Evolutionary conservation across 2,329 filamentous ascomycete genomes (phyloP).

Genomic region (Claviceps sp.): DNA sequence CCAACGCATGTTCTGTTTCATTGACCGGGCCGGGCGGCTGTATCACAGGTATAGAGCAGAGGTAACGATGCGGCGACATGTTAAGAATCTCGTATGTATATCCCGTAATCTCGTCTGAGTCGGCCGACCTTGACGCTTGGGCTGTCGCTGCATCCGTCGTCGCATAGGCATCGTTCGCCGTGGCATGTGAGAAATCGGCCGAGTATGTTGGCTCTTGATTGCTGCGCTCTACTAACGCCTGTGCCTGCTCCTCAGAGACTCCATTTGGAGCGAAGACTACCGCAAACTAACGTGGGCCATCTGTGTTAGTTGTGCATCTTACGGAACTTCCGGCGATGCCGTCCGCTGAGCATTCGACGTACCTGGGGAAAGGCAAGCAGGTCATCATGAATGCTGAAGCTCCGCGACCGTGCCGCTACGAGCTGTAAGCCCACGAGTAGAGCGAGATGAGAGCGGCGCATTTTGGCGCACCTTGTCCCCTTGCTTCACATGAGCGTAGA

Average conservation of each 20-base stretch:
- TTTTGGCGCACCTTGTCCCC: constrained; percentile 19
- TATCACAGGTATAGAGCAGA: constrained; percentile 73
- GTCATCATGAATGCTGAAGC: constrained; percentile 82
- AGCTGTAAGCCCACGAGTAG: constrained; percentile 32
- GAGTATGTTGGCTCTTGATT: constrained; percentile 24
- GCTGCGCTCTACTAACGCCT: constrained; percentile 38
- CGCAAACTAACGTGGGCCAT: constrained; percentile 48
- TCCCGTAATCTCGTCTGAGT: constrained; percentile 17
- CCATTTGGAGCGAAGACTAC: constrained; percentile 61
- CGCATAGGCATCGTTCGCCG: constrained; percentile 17
- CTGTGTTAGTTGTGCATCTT: not conserved
- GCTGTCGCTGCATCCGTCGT: not conserved
- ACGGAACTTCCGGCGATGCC: no score
- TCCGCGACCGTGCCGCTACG: constrained; percentile 33
- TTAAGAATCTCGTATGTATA: constrained; percentile 58
- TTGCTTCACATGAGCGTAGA: constrained; percentile 16
- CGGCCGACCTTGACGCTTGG: constrained; percentile 11
- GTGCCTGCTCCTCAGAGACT: constrained; percentile 57
- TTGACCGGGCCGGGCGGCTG: constrained; percentile 42
- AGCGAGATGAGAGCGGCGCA: constrained; percentile 36
- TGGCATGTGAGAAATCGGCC: constrained; percentile 26
- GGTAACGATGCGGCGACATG: constrained; percentile 54
- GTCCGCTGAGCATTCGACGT: constrained; percentile 14
- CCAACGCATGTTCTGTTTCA: constrained; percentile 52
- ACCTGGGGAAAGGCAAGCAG: constrained; percentile 79